These are phyloP conservation scores for Colletotrichum filicis DNA, from an alignment of 2,329 filamentous ascomycete genomes.

Conservation along the genomic window DNA sequence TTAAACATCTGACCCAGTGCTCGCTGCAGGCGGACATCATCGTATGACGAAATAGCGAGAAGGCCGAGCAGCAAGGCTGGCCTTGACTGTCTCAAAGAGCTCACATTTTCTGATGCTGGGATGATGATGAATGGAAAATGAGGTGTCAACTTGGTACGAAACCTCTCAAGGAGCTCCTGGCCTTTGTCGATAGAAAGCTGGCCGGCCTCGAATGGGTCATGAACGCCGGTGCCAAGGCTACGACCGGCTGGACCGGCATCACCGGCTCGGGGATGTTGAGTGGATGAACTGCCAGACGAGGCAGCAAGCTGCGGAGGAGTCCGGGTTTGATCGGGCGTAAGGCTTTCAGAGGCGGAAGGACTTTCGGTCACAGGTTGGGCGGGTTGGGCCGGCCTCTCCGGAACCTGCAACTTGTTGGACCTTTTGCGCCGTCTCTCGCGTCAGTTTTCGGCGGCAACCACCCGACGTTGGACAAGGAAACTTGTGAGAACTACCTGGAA, in stretches of 20 bases:
- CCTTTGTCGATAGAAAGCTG: constrained; percentile 39
- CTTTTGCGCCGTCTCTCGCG: background rate
- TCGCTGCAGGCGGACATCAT: constrained; percentile 40
- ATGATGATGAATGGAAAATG: constrained; percentile 45
- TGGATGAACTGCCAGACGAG: background rate
- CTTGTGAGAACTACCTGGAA: constrained; percentile 16
- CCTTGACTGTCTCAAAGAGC: constrained; percentile 37
- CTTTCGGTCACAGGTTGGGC: constrained; percentile 5
- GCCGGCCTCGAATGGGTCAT: constrained; percentile 39
- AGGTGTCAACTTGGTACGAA: constrained; percentile 39
- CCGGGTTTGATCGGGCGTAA: constrained; percentile 7
- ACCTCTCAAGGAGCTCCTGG: constrained; percentile 40
- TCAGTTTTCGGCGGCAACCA: background rate
- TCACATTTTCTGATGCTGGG: constrained; percentile 32
- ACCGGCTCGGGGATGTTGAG: background rate
- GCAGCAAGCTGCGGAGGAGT: background rate
- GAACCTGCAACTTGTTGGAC: constrained; percentile 14
- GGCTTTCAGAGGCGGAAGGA: constrained; percentile 11
- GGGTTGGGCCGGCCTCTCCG: constrained; percentile 3
- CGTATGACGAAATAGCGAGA: constrained; percentile 40
- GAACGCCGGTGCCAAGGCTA: background rate
- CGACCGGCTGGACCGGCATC: background rate
- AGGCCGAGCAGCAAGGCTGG: constrained; percentile 43
- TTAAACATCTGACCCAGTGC: constrained; percentile 42
- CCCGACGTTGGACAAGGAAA: background rate